Conservation (phyloP, 331 rosid genomes). For the Malus hybrid region DNA sequence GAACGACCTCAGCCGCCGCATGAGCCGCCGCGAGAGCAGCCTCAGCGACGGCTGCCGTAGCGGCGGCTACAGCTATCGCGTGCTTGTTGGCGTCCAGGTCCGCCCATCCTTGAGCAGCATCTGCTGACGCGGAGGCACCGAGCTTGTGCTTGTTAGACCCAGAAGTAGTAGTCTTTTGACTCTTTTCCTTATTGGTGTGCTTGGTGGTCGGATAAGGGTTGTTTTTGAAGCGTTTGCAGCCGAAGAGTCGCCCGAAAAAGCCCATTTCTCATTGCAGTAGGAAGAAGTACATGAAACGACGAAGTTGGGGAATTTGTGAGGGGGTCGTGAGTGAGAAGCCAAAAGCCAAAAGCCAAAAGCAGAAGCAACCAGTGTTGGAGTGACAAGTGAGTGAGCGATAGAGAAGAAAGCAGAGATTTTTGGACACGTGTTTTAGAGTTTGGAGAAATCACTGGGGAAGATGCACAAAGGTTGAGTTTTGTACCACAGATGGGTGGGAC, state of each 20-base stretch:
- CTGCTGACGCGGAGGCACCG: background rate
- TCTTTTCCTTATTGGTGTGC: slow-evolving; percentile 20
- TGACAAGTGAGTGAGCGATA: background rate
- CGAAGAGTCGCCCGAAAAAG: slow-evolving; percentile 70
- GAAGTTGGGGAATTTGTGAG: background rate
- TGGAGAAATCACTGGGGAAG: background rate
- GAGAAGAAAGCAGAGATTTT: background rate
- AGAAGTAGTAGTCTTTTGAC: background rate
- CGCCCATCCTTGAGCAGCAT: slow-evolving; percentile 6
- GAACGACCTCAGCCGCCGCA: slow-evolving; percentile 84
- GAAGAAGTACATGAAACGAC: background rate
- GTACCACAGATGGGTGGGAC: background rate
- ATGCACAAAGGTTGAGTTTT: background rate
- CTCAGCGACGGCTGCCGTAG: slow-evolving; percentile 75
- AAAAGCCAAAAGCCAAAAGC: background rate
- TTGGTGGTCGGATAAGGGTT: slow-evolving; percentile 4
- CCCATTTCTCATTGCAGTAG: slow-evolving; percentile 49
- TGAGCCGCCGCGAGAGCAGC: slow-evolving; percentile 79
- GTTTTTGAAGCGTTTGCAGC: slow-evolving; percentile 25
- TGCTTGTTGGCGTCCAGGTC: slow-evolving; percentile 54
- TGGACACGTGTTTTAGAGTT: background rate
- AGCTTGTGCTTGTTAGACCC: background rate
- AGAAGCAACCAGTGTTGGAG: background rate
- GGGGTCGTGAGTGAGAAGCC: too few species aligned
- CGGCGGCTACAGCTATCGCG: slow-evolving; percentile 78